phyloP scores from a whole-genome alignment of 106 monocot species.

The Triglochin maritima region DNA sequence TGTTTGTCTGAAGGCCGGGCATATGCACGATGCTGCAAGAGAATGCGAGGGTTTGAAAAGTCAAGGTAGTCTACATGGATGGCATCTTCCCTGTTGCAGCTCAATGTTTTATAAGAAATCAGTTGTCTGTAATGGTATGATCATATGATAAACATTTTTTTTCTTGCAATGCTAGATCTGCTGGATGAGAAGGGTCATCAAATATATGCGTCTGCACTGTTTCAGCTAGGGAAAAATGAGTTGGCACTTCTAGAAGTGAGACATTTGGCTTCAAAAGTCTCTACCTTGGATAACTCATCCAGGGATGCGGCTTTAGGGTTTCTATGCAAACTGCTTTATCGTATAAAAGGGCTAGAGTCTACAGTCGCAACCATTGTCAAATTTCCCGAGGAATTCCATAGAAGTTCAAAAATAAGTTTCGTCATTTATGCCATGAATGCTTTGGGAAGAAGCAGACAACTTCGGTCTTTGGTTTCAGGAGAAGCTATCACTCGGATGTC shows the following conservation, averaged over 20 bases:
- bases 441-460: constrained; percentile 32
- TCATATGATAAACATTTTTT: not conserved
- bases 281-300: constrained; percentile 36
- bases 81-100: too few relatives aligned
- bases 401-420: constrained; percentile 37
- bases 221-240: constrained; percentile 57
- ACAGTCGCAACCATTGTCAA: constrained; percentile 32
- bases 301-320: constrained; percentile 44
- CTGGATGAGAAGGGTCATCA: constrained; percentile 52
- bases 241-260: constrained; percentile 43
- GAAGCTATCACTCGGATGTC: constrained; percentile 16
- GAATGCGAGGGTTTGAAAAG: constrained; percentile 63
- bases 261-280: constrained; percentile 40
- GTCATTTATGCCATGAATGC: constrained; percentile 50
- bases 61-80: constrained; percentile 37
- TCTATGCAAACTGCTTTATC: constrained; percentile 69
- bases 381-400: constrained; percentile 39
- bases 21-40: constrained; percentile 42
- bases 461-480: constrained; percentile 34
- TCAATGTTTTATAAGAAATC: not conserved
- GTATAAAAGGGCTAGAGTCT: constrained; percentile 46
- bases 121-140: not conserved
- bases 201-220: constrained; percentile 77
- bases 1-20: constrained; percentile 61
- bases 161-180: constrained; percentile 29